Percentiles rank a stretch among this genome's conserved stretches.
These are phyloP conservation scores for Candida sonorensis DNA, from an alignment of 805 yeast genomes.

Conservation along the genomic window DNA sequence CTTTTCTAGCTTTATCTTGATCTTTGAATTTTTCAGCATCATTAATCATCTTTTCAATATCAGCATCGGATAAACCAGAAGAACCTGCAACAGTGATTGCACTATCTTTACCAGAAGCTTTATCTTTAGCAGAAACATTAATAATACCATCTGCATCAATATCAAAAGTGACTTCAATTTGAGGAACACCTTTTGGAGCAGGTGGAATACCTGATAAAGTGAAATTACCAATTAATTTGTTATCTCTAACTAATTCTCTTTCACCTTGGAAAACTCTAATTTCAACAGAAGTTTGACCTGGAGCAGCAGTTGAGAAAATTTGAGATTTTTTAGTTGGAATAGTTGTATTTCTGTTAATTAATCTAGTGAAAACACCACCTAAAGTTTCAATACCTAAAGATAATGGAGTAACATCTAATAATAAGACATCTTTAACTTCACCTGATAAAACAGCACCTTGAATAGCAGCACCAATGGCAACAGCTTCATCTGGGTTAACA, in stretches of 20 bases:
- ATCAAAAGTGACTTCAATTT: constrained; percentile 95
- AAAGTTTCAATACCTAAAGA: constrained; percentile 98
- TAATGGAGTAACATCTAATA: constrained; percentile 87
- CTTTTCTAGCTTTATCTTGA: constrained; percentile 51
- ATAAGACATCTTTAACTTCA: constrained; percentile 68
- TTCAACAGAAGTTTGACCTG: constrained; percentile 97
- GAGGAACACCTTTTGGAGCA: constrained; percentile 98
- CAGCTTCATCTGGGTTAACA: constrained; percentile 91
- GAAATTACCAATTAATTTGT: constrained; percentile 94
- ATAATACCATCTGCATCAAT: constrained; percentile 96
- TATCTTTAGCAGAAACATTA: constrained; percentile 81
- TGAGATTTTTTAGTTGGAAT: constrained; percentile 97
- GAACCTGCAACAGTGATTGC: constrained; percentile 69
- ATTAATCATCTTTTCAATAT: constrained; percentile 53
- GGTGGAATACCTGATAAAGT: constrained; percentile 96
- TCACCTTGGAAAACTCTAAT: constrained; percentile 98
- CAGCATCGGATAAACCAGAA: constrained; percentile 63
- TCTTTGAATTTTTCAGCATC: constrained; percentile 62
- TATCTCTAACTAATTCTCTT: constrained; percentile 92
- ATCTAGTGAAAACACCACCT: constrained; percentile 98
- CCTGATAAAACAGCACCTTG: constrained; percentile 86
- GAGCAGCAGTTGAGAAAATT: constrained; percentile 94
- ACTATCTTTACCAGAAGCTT: constrained; percentile 70
- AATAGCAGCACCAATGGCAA: constrained; percentile 84
- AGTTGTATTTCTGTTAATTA: constrained; percentile 97